A percentile compares a stretch with the other conserved stretches of the same genome.
phyloP scores from a whole-genome alignment of 73 alveolate genomes.

The Loxodes magnus region DNA sequence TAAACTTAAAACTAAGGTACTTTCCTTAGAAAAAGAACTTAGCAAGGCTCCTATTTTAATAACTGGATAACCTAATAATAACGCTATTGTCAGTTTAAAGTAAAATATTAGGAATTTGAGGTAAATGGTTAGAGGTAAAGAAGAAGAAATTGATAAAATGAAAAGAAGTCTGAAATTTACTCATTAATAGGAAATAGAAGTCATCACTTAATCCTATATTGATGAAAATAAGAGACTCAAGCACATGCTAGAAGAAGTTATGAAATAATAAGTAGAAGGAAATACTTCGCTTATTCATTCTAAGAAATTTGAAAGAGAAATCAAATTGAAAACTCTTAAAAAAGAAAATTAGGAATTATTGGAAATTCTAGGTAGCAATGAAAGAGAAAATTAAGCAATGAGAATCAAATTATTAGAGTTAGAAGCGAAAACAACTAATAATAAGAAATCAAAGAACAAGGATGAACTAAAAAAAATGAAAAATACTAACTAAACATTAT shows the following conservation, averaged over 20 bases:
- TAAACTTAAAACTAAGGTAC: conserved; percentile 12
- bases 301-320: no score
- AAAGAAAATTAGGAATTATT: no score
- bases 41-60: background rate
- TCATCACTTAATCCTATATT: conserved; percentile 24
- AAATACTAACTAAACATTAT: no score
- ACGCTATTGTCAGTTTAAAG: conserved; percentile 19
- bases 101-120: conserved; percentile 36
- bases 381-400: no score
- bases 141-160: conserved; percentile 26
- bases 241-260: conserved; percentile 25
- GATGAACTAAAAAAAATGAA: no score
- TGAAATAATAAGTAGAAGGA: conserved; percentile 5
- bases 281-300: no score
- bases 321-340: no score
- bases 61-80: background rate
- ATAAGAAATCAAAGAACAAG: no score
- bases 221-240: conserved; percentile 54
- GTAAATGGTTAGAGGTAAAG: conserved; percentile 6
- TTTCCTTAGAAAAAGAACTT: conserved; percentile 11
- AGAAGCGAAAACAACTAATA: no score
- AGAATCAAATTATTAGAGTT: no score
- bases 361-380: no score
- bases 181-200: conserved; percentile 29
- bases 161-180: conserved; percentile 37